Percentiles rank a stretch among this genome's conserved stretches.
Conservation (phyloP, 2,329 filamentous ascomycete genomes). For the Tolypocladium capitatum region DNA sequence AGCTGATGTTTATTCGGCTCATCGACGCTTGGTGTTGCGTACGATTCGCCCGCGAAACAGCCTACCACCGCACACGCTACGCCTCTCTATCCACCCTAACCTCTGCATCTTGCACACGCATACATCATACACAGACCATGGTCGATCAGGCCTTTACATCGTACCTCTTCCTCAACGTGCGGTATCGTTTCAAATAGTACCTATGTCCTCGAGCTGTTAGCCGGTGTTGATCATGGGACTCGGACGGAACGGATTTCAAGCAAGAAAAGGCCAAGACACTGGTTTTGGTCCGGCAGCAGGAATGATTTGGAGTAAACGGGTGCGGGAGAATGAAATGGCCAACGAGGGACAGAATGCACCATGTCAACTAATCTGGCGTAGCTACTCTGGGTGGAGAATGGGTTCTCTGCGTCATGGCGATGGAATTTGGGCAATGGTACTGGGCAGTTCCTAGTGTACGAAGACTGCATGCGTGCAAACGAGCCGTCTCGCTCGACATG, state of each 20-base stretch:
- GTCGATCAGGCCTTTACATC: constrained; percentile 27
- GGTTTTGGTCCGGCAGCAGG: too few species aligned
- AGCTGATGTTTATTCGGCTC: background rate
- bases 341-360: background rate
- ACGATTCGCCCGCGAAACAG: background rate
- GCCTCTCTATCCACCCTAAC: background rate
- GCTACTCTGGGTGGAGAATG: background rate
- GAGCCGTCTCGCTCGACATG: background rate
- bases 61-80: background rate
- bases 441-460: background rate
- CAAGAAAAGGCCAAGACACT: background rate
- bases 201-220: constrained; percentile 27
- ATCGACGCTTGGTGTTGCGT: background rate
- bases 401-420: background rate
- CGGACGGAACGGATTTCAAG: background rate
- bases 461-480: background rate
- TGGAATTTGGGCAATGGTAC: background rate
- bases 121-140: background rate
- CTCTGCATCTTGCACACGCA: background rate
- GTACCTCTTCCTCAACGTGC: constrained; percentile 73
- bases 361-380: background rate
- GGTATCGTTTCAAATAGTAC: constrained; percentile 87
- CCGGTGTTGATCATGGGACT: background rate
- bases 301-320: background rate
- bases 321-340: background rate